These are phyloP conservation scores for Cryomyces antarcticus DNA, from an alignment of 495 filamentous ascomycete genomes.

Conservation along the genomic window DNA sequence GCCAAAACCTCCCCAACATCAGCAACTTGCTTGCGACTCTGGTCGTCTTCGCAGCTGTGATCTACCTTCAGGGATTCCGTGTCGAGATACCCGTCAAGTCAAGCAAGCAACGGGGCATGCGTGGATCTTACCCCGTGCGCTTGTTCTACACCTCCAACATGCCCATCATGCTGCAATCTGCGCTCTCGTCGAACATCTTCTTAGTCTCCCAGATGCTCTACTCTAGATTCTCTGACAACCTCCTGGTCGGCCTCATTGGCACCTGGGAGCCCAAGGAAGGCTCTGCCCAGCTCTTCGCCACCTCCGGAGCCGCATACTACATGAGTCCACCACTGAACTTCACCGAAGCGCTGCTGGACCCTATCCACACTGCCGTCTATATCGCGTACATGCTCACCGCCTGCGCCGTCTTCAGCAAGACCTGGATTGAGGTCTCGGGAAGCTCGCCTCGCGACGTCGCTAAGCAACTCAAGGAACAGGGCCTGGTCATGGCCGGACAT, in stretches of 20 bases:
- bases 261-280: constrained; percentile 97
- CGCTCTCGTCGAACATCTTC: constrained; percentile 97
- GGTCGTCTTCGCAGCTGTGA: constrained; percentile 84
- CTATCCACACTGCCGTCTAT: constrained; percentile 90
- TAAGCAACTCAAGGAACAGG: constrained; percentile 99
- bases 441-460: constrained; percentile 94
- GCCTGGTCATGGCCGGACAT: constrained; percentile 97
- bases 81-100: constrained; percentile 99
- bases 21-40: constrained; percentile 95
- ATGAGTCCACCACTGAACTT: constrained; percentile 98
- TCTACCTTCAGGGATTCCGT: constrained; percentile 99
- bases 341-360: constrained; percentile 86
- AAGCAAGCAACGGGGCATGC: constrained; percentile 93
- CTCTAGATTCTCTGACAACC: constrained; percentile 94
- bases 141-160: constrained; percentile 84
- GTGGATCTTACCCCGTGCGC: constrained; percentile 58
- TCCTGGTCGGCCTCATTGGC: constrained; percentile 87
- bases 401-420: constrained; percentile 98
- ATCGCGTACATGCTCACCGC: constrained; percentile 92
- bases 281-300: constrained; percentile 80
- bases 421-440: constrained; percentile 98
- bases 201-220: constrained; percentile 97
- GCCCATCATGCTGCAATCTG: constrained; percentile 99
- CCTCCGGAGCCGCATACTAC: constrained; percentile 91
- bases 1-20: constrained; percentile 98